Evolutionary conservation across 2,329 filamentous ascomycete genomes (phyloP).

Genomic region (Ceratocystis huliohia): DNA sequence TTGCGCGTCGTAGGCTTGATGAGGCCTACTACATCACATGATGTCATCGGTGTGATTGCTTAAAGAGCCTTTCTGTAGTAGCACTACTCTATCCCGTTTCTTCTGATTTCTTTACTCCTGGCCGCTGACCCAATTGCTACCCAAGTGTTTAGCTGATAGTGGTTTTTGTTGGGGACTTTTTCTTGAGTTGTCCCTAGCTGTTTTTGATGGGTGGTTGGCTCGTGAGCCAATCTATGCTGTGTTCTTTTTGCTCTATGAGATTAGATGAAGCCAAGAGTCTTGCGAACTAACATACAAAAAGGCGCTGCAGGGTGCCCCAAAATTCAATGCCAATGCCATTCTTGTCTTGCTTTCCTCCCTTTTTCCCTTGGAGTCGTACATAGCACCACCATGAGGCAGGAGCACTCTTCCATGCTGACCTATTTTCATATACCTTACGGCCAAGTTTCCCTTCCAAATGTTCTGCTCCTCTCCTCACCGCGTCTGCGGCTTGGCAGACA

Average conservation of each 20-base stretch:
- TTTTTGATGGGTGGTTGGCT: neutral
- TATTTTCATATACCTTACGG: neutral
- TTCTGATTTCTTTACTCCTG: neutral
- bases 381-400: neutral
- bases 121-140: too few relatives aligned
- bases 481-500: neutral
- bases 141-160: too few relatives aligned
- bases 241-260: neutral
- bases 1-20: too few relatives aligned
- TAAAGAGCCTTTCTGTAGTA: too few relatives aligned
- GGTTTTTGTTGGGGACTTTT: neutral
- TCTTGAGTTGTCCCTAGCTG: neutral
- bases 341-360: neutral
- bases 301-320: neutral
- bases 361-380: neutral
- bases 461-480: neutral
- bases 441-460: neutral
- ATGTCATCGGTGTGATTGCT: too few relatives aligned
- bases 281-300: neutral
- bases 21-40: too few relatives aligned
- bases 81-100: neutral
- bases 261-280: neutral
- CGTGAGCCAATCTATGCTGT: neutral
- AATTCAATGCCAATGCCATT: neutral
- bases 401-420: neutral